A percentile compares a stretch with the other conserved stretches of the same genome.
phyloP scores from a whole-genome alignment of 1,284 basidiomycete species.

The Trichosporon asahii region DNA sequence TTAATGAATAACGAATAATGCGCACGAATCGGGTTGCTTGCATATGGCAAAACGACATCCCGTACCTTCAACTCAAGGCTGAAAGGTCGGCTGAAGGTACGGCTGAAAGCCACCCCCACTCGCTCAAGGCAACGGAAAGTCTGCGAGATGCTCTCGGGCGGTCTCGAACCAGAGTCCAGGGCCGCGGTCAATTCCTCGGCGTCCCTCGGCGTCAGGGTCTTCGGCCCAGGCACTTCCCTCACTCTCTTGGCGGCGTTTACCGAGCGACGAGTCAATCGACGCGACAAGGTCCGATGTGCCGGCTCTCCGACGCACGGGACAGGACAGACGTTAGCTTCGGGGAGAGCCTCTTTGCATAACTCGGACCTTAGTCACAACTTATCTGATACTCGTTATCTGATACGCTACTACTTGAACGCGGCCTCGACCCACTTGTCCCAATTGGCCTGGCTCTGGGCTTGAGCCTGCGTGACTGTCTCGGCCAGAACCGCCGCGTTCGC shows the following conservation, averaged over 20 bases:
- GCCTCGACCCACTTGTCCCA: neutral
- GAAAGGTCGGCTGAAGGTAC: too few relatives aligned
- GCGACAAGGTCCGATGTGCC: neutral
- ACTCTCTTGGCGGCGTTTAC: neutral
- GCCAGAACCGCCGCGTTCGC: neutral
- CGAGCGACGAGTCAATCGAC: neutral
- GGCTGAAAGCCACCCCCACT: too few relatives aligned
- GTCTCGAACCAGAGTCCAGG: neutral
- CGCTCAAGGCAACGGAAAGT: too few relatives aligned
- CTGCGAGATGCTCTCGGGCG: neutral
- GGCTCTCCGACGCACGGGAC: neutral
- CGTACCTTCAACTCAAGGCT: too few relatives aligned
- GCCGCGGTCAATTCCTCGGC: neutral
- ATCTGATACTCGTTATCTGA: neutral
- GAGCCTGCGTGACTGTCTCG: neutral
- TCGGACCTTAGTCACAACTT: neutral
- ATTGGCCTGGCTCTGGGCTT: neutral
- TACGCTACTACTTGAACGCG: neutral
- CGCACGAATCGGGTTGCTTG: neutral
- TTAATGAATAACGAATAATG: neutral
- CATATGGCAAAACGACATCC: too few relatives aligned
- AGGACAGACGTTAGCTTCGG: neutral
- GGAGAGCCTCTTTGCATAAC: neutral
- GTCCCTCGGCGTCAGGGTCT: neutral
- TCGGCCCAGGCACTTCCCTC: neutral